Evolutionary conservation across 1,139 yeast species (phyloP).

Genomic region (Geotrichum restrictum): DNA sequence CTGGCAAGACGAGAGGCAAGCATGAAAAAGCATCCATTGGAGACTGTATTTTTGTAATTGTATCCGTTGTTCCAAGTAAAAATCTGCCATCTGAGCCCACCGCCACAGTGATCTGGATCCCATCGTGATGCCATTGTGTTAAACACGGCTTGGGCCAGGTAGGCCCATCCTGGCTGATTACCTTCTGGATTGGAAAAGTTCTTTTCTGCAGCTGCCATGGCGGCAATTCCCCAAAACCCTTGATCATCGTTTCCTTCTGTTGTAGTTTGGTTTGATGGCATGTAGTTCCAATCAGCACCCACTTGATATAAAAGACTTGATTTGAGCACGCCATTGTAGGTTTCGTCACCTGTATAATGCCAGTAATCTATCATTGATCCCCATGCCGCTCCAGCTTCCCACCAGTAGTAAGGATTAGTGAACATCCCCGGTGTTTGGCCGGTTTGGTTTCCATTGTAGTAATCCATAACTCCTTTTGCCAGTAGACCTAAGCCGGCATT

Average conservation of each 20-base stretch:
- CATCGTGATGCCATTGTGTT: slow-evolving; percentile 87
- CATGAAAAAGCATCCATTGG: slow-evolving; percentile 87
- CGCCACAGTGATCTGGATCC: slow-evolving; percentile 71
- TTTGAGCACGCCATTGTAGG: slow-evolving; percentile 53
- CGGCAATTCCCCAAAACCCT: slow-evolving; percentile 86
- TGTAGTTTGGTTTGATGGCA: slow-evolving; percentile 70
- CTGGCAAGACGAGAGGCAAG: slow-evolving; percentile 83
- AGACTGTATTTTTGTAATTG: slow-evolving; percentile 83
- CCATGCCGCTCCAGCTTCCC: slow-evolving; percentile 92
- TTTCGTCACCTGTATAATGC: slow-evolving; percentile 57
- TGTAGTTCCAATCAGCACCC: slow-evolving; percentile 63
- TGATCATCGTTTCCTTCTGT: slow-evolving; percentile 92
- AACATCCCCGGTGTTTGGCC: slow-evolving; percentile 72
- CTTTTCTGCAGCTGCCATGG: slow-evolving; percentile 76
- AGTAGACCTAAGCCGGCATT: slow-evolving; percentile 50
- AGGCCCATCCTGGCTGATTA: slow-evolving; percentile 59
- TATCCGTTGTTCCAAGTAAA: slow-evolving; percentile 93
- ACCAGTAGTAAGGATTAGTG: slow-evolving; percentile 78
- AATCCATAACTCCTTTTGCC: slow-evolving; percentile 63
- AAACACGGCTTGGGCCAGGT: slow-evolving; percentile 73
- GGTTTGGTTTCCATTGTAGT: slow-evolving; percentile 70
- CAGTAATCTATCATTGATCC: slow-evolving; percentile 70
- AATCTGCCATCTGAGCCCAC: slow-evolving; percentile 96
- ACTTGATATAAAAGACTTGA: slow-evolving; percentile 60
- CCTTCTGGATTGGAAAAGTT: slow-evolving; percentile 64